Evolutionary conservation across 2,329 filamentous ascomycete species (phyloP).

Genomic region (Ilyonectria robusta): DNA sequence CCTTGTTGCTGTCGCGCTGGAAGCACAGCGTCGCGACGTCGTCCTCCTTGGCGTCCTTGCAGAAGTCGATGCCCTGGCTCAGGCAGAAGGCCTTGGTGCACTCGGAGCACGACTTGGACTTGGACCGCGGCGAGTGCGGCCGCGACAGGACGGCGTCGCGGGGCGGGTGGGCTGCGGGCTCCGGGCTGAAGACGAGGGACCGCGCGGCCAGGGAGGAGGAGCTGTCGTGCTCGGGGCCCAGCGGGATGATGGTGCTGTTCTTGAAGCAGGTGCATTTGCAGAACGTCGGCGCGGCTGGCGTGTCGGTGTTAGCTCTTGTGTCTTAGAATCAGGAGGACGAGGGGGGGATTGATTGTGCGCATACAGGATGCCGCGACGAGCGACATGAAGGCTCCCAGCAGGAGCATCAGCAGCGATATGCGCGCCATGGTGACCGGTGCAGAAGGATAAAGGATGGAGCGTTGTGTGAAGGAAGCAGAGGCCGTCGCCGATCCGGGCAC

Average conservation of each 20-base stretch:
- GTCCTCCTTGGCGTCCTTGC: slow-evolving; percentile 72
- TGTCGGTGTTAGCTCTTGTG: slow-evolving; percentile 40
- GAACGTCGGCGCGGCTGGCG: slow-evolving; percentile 71
- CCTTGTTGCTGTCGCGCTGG: slow-evolving; percentile 77
- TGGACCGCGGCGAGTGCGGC: slow-evolving; percentile 50
- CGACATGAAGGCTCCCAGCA: slow-evolving; percentile 54
- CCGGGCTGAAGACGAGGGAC: slow-evolving; percentile 38
- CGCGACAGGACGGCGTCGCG: slow-evolving; percentile 17
- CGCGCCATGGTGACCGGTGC: slow-evolving; percentile 55
- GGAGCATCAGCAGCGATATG: slow-evolving; percentile 54
- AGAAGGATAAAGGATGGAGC: slow-evolving; percentile 4
- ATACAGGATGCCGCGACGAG: slow-evolving; percentile 60
- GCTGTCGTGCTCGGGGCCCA: slow-evolving; percentile 62
- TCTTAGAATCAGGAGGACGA: not conserved
- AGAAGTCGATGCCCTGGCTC: slow-evolving; percentile 72
- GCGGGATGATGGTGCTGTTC: slow-evolving; percentile 77
- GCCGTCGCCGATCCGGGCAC: slow-evolving; percentile 4
- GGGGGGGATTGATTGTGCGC: slow-evolving; percentile 35
- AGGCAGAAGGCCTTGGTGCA: slow-evolving; percentile 78
- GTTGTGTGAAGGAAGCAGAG: not conserved
- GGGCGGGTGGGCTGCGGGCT: slow-evolving; percentile 29
- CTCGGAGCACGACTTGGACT: slow-evolving; percentile 67
- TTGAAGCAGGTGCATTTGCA: slow-evolving; percentile 81
- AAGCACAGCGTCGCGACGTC: slow-evolving; percentile 76
- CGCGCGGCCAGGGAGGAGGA: slow-evolving; percentile 31